A percentile compares a stretch with the other conserved stretches of the same genome.
Evolutionary conservation across 306 rosid genomes (phyloP).

Genomic region (Castanospermum australe): DNA sequence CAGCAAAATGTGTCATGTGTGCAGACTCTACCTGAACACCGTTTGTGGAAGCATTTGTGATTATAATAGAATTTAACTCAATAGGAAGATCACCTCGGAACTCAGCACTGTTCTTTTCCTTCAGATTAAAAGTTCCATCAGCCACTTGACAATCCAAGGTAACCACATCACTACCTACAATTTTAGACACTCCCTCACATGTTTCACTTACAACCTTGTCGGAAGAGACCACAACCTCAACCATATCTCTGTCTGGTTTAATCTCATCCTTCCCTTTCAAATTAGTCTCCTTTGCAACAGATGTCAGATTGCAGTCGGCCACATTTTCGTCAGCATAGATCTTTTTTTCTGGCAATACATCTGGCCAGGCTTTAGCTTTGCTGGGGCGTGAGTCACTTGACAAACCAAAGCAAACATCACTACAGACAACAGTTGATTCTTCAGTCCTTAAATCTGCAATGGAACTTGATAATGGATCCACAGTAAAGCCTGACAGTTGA

Average conservation of each 20-base stretch:
- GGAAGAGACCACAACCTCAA: constrained; percentile 26
- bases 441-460: constrained; percentile 29
- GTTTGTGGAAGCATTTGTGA: constrained; percentile 13
- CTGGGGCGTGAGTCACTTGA: constrained; percentile 23
- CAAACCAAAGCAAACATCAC: constrained; percentile 26
- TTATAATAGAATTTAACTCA: constrained; percentile 34
- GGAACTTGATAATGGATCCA: constrained; percentile 13
- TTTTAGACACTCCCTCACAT: constrained; percentile 15
- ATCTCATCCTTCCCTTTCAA: constrained; percentile 29
- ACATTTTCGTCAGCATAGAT: constrained; percentile 8
- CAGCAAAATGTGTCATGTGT: constrained; percentile 14
- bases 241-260: constrained; percentile 17
- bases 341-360: constrained; percentile 34
- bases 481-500: neutral
- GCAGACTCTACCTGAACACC: constrained; percentile 22
- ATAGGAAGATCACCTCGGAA: constrained; percentile 22
- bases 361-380: constrained; percentile 32
- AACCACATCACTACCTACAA: constrained; percentile 29
- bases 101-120: constrained; percentile 23
- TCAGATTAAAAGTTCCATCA: constrained; percentile 21
- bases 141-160: constrained; percentile 21
- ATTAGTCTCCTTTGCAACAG: constrained; percentile 20
- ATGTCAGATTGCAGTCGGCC: constrained; percentile 27
- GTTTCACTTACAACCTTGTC: constrained; percentile 24
- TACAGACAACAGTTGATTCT: neutral